Conservation (phyloP, 2,329 filamentous ascomycete species). For the Zelopaecilomyces penicillatus region DNA sequence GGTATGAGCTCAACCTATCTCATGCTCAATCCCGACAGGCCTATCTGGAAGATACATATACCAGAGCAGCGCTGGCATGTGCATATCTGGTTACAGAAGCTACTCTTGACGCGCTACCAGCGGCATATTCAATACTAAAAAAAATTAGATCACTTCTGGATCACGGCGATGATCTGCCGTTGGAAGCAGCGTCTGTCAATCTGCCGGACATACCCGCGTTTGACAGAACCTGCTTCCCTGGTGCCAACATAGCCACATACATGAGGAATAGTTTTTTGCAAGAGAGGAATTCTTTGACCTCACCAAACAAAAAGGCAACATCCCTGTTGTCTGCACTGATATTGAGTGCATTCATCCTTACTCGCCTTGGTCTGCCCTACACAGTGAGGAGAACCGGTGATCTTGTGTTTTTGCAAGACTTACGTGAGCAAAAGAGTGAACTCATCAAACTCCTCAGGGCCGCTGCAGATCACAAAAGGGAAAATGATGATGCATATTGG, state of each 20-base stretch:
- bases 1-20: conserved; percentile 47
- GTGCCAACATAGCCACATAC: conserved; percentile 19
- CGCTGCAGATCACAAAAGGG: conserved; percentile 40
- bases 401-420: conserved; percentile 54
- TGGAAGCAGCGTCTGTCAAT: conserved; percentile 1
- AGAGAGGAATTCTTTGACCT: conserved; percentile 56
- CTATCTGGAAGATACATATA: conserved; percentile 56
- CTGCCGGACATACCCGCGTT: conserved; percentile 26
- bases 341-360: conserved; percentile 50
- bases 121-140: conserved; percentile 51
- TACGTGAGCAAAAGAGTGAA: conserved; percentile 54
- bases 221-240: conserved; percentile 14
- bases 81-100: conserved; percentile 59
- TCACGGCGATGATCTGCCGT: conserved; percentile 30
- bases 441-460: conserved; percentile 50
- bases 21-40: conserved; percentile 52
- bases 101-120: conserved; percentile 48
- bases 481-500: conserved; percentile 58
- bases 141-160: conserved; percentile 50
- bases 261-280: conserved; percentile 42
- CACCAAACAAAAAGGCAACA: conserved; percentile 46
- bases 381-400: conserved; percentile 50
- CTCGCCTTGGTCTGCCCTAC: conserved; percentile 40
- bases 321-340: conserved; percentile 55
- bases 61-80: conserved; percentile 57